Evolutionary conservation across 306 rosid genomes (phyloP).

Genomic region (Prunus davidiana): DNA sequence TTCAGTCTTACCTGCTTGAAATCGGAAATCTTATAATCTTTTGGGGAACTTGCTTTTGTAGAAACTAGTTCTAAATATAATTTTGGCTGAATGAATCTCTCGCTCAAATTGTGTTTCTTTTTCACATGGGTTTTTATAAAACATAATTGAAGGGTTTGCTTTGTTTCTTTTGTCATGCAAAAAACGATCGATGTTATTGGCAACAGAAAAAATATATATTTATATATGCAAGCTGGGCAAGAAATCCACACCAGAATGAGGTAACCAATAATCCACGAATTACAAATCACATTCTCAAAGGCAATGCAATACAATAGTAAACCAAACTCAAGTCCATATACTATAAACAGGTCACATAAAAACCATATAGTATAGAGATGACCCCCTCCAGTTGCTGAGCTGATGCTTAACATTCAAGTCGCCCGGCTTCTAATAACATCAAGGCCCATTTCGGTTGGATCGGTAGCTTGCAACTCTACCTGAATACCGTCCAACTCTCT

Average conservation of each 20-base stretch:
- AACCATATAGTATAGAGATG: constrained; percentile 18
- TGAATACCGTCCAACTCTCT: constrained; percentile 54
- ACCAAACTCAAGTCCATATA: constrained; percentile 23
- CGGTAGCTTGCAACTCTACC: constrained; percentile 58
- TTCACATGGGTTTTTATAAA: too few species aligned
- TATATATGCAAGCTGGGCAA: background rate
- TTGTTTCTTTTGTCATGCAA: too few species aligned
- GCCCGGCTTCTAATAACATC: constrained; percentile 52
- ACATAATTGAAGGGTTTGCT: too few species aligned
- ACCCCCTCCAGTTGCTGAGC: constrained; percentile 7
- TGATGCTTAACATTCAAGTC: constrained; percentile 10
- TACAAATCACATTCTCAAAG: constrained; percentile 23
- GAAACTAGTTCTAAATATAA: background rate
- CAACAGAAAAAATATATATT: background rate
- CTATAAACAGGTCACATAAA: constrained; percentile 28
- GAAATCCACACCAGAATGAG: constrained; percentile 18
- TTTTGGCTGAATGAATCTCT: background rate
- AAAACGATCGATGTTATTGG: background rate
- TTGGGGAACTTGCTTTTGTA: background rate
- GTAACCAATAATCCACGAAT: constrained; percentile 26
- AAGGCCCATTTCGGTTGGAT: constrained; percentile 47
- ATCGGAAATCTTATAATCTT: background rate
- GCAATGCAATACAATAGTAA: constrained; percentile 13
- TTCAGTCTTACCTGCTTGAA: constrained; percentile 5
- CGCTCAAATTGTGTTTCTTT: too few species aligned